A percentile compares a stretch with the other conserved stretches of the same genome.
Conservation (phyloP, 768 basidiomycete genomes). For the Xerocomus brunneocitrinus region DNA sequence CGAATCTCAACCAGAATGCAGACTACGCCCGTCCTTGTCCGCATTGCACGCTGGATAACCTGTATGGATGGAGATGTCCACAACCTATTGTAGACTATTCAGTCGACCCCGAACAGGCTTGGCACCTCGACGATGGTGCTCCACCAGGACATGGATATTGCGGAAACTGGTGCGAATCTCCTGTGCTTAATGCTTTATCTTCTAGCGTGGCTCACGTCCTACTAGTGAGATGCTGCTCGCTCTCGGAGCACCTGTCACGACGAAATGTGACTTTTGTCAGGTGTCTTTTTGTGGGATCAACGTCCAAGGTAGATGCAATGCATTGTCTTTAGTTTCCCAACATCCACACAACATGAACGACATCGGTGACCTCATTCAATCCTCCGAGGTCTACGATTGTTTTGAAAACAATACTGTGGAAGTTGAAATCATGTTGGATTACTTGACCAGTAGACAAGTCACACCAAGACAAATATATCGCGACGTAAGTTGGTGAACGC, state of each 20-base stretch:
- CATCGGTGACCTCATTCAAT: constrained; percentile 73
- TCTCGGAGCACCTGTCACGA: constrained; percentile 66
- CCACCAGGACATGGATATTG: constrained; percentile 80
- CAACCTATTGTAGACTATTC: constrained; percentile 72
- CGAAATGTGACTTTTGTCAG: constrained; percentile 79
- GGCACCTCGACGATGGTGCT: constrained; percentile 70
- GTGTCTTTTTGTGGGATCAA: constrained; percentile 80
- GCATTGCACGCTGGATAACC: constrained; percentile 65
- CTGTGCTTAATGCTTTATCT: neutral
- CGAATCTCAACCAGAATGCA: constrained; percentile 56
- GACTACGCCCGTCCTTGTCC: constrained; percentile 78
- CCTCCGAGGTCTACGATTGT: constrained; percentile 70
- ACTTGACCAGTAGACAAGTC: constrained; percentile 57
- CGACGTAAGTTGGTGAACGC: constrained; percentile 44
- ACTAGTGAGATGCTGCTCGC: constrained; percentile 72
- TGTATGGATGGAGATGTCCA: constrained; percentile 78
- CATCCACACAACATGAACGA: constrained; percentile 67
- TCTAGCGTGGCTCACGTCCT: neutral
- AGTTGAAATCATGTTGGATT: constrained; percentile 82
- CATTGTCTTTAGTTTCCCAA: constrained; percentile 51
- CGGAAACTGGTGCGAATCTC: constrained; percentile 65
- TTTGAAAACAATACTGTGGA: constrained; percentile 76
- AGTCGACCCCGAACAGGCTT: constrained; percentile 64
- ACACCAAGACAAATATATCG: constrained; percentile 72
- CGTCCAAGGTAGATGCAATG: constrained; percentile 68